Base-by-base conservation (phyloP, 1,139 yeast genomes). In the Barnettozyma hawaiiensis region DNA sequence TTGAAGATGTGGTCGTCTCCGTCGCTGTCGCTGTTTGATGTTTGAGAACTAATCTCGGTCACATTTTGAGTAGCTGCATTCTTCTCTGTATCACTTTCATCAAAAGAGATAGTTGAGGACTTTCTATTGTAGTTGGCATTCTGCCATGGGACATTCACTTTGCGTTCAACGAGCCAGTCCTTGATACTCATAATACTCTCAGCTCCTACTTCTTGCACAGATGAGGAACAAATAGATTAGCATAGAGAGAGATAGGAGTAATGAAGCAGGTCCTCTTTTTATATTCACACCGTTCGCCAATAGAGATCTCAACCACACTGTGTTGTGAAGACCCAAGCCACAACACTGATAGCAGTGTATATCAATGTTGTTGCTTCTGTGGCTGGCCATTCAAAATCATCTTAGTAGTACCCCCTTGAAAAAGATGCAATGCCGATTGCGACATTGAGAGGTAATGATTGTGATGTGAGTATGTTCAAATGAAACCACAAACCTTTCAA, bases 1-100 rank as follows among this genome's bases (percentile, higher is more conserved):
- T 35, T 20, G 35, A 47, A 47, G 35, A 31, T 31, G 35, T 31
- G 35, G 18, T 20, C 24, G 24, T 31, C 35, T 7, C 35, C 35
- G 9, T 31, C 35, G 8, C 24, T 14, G 12, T 20, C 6, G 16
- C 16, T 5, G 35, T 16, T 7, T 7, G 35, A 31, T 22, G 24
- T 6, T 19, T 20, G 5, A n/a, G 35, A 31, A 4, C 16, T n/a
- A 19, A 31, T 10, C 16, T 31, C 35, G 24, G 10, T 19, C 8
- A 10, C 24, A 19, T 20, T 18, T 12, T 19, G 22, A 20, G 15
- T 19, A 11, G 21, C 35, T 9, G 23, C 35, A n/a, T 31, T 31
- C 24, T 31, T 31, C 26, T 31, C 35, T 5, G 23, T 20, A 20
- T 31, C 35, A 31, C 24, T 20, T 14, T 20, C 23, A 19, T 31